A percentile compares a stretch with the other conserved stretches of the same genome.
These are phyloP conservation scores for Euphorbia celastroides DNA, from an alignment of 441 rosid genomes.

Conservation along the genomic window DNA sequence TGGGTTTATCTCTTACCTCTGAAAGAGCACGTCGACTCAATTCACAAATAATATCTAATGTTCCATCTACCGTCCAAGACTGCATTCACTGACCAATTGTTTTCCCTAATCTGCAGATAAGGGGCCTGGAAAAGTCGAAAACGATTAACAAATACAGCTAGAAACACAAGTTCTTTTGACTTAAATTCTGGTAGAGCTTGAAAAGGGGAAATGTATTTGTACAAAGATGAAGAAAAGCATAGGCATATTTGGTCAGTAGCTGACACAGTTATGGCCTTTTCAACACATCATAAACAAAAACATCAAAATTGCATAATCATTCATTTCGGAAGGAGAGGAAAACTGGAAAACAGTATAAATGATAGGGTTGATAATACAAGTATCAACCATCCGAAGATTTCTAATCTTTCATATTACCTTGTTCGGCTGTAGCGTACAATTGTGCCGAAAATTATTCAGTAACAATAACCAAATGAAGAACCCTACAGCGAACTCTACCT, in stretches of 20 bases:
- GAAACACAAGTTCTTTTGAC: background rate
- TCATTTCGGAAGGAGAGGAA: background rate
- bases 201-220: background rate
- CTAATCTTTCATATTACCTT: background rate
- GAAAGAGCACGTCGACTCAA: constrained; percentile 8
- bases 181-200: background rate
- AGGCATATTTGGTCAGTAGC: background rate
- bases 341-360: background rate
- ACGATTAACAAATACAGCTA: background rate
- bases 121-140: constrained; percentile 48
- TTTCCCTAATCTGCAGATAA: constrained; percentile 84
- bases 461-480: background rate
- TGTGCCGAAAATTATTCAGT: background rate
- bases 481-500: background rate
- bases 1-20: constrained; percentile 24
- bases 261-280: background rate
- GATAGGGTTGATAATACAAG: background rate
- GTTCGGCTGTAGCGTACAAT: background rate
- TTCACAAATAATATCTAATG: constrained; percentile 69
- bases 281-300: background rate
- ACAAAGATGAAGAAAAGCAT: background rate
- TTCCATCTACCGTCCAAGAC: constrained; percentile 80
- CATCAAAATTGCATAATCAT: background rate
- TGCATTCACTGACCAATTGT: constrained; percentile 80
- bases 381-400: background rate